phyloP scores from a whole-genome alignment of 2,329 filamentous ascomycete species.

The Colletotrichum karsti region DNA sequence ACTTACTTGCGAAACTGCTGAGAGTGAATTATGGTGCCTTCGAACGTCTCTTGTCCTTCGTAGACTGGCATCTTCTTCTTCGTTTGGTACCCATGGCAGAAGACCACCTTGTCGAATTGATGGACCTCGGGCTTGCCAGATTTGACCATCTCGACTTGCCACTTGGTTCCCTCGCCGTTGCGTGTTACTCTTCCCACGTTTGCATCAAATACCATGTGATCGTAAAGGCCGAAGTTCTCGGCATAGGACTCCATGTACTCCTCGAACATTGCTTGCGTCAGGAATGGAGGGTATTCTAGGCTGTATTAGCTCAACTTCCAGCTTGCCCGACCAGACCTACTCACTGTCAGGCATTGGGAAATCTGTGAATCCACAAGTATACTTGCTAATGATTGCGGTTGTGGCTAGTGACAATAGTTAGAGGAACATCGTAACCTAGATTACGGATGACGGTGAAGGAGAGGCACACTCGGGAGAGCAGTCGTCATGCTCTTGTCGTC shows the following conservation, averaged over 20 bases:
- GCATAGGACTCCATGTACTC: conserved; percentile 51
- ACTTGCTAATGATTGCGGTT: conserved; percentile 46
- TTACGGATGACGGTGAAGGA: background rate
- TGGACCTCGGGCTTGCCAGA: conserved; percentile 32
- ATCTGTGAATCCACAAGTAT: conserved; percentile 48
- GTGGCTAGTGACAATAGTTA: too few species aligned
- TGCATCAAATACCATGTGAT: conserved; percentile 42
- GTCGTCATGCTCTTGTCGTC: conserved; percentile 44
- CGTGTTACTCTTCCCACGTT: conserved; percentile 38
- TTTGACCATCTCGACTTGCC: conserved; percentile 40
- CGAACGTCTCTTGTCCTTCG: conserved; percentile 44
- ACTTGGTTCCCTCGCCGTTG: conserved; percentile 38
- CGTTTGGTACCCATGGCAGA: conserved; percentile 44
- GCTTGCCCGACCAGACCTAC: background rate
- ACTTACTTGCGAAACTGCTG: conserved; percentile 42
- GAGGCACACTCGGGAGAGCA: conserved; percentile 38
- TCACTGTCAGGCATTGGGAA: conserved; percentile 50
- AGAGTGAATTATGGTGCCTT: conserved; percentile 48
- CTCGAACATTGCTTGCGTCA: conserved; percentile 38
- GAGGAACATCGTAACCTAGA: background rate
- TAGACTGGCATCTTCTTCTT: conserved; percentile 44
- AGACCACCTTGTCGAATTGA: conserved; percentile 47
- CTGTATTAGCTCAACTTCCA: background rate
- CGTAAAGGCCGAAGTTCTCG: conserved; percentile 45
- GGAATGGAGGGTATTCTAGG: conserved; percentile 38